Evolutionary conservation across 139 green algal genomes (phyloP), one percentile per base, ranked within the genome.

Genomic region (Chlorella vulgaris): DNA sequence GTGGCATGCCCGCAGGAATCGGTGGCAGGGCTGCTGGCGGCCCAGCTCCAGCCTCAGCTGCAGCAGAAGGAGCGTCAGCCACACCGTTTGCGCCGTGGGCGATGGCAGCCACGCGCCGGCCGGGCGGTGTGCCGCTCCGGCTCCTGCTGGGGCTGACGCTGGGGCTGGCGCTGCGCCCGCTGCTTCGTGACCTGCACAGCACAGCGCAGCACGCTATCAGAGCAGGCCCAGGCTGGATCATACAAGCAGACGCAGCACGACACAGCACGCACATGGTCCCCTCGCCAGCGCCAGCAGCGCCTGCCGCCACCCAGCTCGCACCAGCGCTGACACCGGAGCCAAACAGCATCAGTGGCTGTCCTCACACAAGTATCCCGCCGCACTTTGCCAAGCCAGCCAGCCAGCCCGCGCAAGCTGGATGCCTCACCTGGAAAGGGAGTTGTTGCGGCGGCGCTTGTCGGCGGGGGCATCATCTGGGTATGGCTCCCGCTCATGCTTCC

Each of bases 401-500:
- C n/a, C n/a, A n/a, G n/a, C n/a, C n/a, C n/a, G n/a, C n/a, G n/a
- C n/a, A n/a, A n/a, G n/a, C n/a, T n/a, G n/a, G n/a, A n/a, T n/a
- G n/a, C n/a, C n/a, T 2, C 69, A 63, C 55, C 29, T 58, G 58
- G 75, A 81, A 31, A 29, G 75, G 1, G 75, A 81, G 26, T 26
- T 19, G 31, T 36, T 29, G 75, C 75, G 58, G 58, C 60, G 60
- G n/a, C 75, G 38, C 75, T 73, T 73, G 58, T 35, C 26, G 35
- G 29, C 31, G 35, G 33, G 31, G 19, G 33, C 50, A 29, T 69
- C 74, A 13, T 81, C 75, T 4, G 71, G 60, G 39, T 81, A 74
- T 7, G 24, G 38, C 33, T 81, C 73, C 24, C 73, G 73, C 18
- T 79, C 75, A 29, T 81, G 62, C 60, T 60, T 71, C 39, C 75